Percentiles rank a stretch among this genome's conserved stretches.
phyloP scores from a whole-genome alignment of 2,329 filamentous ascomycete genomes.

The Elsinoe perseae region DNA sequence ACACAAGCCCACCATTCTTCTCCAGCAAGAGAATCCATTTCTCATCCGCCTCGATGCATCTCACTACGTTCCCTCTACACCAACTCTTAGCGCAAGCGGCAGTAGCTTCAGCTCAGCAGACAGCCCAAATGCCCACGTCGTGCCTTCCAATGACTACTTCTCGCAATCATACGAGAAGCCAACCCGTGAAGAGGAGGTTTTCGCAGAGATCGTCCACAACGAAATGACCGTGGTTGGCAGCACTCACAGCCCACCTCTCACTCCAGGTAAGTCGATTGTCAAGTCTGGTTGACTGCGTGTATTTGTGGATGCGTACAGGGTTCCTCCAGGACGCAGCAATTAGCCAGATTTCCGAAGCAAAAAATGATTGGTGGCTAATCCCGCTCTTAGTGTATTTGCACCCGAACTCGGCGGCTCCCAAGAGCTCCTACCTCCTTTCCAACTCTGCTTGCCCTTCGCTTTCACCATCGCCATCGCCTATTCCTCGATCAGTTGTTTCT shows the following conservation, averaged over 20 bases:
- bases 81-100: slow-evolving; percentile 74
- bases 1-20: slow-evolving; percentile 68
- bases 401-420: slow-evolving; percentile 53
- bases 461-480: slow-evolving; percentile 77
- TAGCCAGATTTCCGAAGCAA: slow-evolving; percentile 16
- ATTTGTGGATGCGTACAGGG: not conserved
- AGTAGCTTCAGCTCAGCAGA: slow-evolving; percentile 67
- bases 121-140: slow-evolving; percentile 50
- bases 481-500: slow-evolving; percentile 59
- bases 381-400: slow-evolving; percentile 54
- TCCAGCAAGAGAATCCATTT: slow-evolving; percentile 51
- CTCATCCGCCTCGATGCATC: slow-evolving; percentile 65
- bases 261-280: slow-evolving; percentile 63
- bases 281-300: slow-evolving; percentile 10
- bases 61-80: slow-evolving; percentile 74
- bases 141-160: slow-evolving; percentile 12
- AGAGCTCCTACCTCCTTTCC: slow-evolving; percentile 61
- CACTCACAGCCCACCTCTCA: slow-evolving; percentile 75
- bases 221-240: slow-evolving; percentile 61
- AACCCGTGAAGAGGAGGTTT: slow-evolving; percentile 60
- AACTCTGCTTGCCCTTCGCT: slow-evolving; percentile 71
- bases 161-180: slow-evolving; percentile 51
- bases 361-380: slow-evolving; percentile 16
- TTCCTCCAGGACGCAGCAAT: slow-evolving; percentile 15
- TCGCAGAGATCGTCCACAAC: slow-evolving; percentile 63